A percentile compares a stretch with the other conserved stretches of the same genome.
Evolutionary conservation across 345 rosid genomes (phyloP).

Genomic region (Turnera subulata): DNA sequence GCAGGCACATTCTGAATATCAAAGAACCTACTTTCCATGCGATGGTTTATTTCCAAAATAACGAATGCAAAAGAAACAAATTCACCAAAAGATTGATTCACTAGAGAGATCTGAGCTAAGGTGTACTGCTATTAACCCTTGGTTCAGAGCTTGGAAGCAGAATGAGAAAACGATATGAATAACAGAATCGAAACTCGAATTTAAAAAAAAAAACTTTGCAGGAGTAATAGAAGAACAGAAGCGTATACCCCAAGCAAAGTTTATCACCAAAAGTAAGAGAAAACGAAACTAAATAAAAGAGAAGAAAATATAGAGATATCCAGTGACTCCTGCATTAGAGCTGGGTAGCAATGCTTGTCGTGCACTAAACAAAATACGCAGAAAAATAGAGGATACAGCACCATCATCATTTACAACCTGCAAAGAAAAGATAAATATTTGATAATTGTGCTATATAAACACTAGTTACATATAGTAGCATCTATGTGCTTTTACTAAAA

Average conservation of each 20-base stretch:
- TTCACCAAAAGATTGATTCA: background rate
- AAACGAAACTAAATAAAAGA: no score
- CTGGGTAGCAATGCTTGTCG: background rate
- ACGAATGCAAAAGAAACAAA: background rate
- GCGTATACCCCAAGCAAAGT: no score
- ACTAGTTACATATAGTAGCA: background rate
- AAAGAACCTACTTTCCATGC: background rate
- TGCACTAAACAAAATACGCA: background rate
- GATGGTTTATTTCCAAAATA: background rate
- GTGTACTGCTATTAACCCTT: no score
- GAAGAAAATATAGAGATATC: background rate
- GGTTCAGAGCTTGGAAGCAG: no score
- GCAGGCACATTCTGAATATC: background rate
- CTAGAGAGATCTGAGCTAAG: background rate
- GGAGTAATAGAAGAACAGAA: no score
- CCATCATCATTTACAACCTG: constrained; percentile 92
- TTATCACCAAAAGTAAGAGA: no score
- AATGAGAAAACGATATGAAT: background rate
- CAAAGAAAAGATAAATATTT: constrained; percentile 11
- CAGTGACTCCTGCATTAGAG: background rate
- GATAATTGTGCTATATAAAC: background rate
- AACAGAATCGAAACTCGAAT: background rate
- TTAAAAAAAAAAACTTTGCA: background rate
- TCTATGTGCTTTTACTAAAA: background rate
- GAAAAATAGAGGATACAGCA: constrained; percentile 73